These are phyloP conservation scores for Jackrogersella multiformis DNA, from an alignment of 495 filamentous ascomycete genomes.

Conservation along the genomic window DNA sequence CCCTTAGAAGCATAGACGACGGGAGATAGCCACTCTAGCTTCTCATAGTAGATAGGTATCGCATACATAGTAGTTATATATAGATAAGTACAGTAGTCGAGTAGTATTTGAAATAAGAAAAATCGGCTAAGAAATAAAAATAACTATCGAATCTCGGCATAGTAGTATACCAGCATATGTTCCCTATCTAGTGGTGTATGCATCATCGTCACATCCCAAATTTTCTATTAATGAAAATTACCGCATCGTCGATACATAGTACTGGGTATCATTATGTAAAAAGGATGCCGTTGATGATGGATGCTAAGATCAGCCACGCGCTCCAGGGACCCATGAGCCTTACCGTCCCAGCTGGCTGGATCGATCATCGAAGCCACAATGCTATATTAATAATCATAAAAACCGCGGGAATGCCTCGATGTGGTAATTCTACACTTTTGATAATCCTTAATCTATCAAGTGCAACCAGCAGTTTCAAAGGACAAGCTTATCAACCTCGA, in stretches of 20 bases:
- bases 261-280: no score
- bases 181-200: no score
- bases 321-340: constrained; percentile 34
- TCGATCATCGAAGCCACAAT: constrained; percentile 38
- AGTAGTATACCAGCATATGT: neutral
- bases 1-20: constrained; percentile 4
- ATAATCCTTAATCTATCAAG: neutral
- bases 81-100: neutral
- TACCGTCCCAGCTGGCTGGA: constrained; percentile 35
- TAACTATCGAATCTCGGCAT: constrained; percentile 3
- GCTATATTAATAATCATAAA: no score
- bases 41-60: neutral
- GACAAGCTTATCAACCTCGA: neutral
- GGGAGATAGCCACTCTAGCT: neutral
- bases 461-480: neutral
- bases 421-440: constrained; percentile 17
- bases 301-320: constrained; percentile 32
- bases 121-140: neutral
- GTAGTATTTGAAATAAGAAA: neutral
- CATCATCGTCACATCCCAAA: no score
- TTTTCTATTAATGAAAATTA: constrained; percentile 10
- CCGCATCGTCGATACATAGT: neutral
- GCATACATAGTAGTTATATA: neutral
- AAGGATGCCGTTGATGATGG: constrained; percentile 9
- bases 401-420: constrained; percentile 20